Evolutionary conservation across 2,329 filamentous ascomycete species (phyloP), one percentile per base, ranked within the genome.

Genomic region (Sporothrix brunneoviolacea): DNA sequence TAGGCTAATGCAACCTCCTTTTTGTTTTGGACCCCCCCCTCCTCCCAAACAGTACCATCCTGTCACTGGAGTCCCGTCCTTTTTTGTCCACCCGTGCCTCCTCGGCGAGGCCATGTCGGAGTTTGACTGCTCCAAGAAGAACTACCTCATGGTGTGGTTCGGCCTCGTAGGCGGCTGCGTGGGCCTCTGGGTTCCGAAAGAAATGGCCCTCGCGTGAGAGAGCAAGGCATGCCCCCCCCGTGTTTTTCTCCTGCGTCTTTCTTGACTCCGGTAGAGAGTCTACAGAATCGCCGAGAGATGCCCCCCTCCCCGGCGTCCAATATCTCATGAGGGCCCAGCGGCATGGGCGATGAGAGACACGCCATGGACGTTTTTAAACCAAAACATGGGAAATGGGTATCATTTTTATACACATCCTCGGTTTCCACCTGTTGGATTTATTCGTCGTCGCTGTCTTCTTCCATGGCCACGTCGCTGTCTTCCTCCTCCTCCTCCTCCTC

Each of bases 1-100:
- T 6, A n/a, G 7, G 22, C 48, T 51, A 21, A 33, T 55, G 40
- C 24, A 28, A 28, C 6, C 46, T 58, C 60, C n/a, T n/a, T n/a
- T n/a, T n/a, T n/a, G n/a, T n/a, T n/a, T n/a, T n/a, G n/a, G n/a
- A n/a, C n/a, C n/a, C n/a, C n/a, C n/a, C n/a, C n/a, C n/a, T n/a
- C n/a, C n/a, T n/a, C n/a, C n/a, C n/a, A n/a, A n/a, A 64, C 68
- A 91, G 82, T 83, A 94, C 67, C 90, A 97, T 74, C 91, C 93
- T 47, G 68, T 87, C 53, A 88, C 83, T 52, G 86, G 85, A 48
- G 68, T 83, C 52, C 88, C 90, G 36, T 80, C 82, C 44, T 96
- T 91, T 68, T 96, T 95, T 68, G 77, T 97, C 59, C 93, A 98
- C 70, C 91, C 93, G 21, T 97, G 93, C 69, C 81, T 88, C 64